Percentiles rank a stretch among this genome's conserved stretches.
These are phyloP conservation scores for Astragalus membranaceus DNA, from an alignment of 306 rosid species.

Conservation along the genomic window DNA sequence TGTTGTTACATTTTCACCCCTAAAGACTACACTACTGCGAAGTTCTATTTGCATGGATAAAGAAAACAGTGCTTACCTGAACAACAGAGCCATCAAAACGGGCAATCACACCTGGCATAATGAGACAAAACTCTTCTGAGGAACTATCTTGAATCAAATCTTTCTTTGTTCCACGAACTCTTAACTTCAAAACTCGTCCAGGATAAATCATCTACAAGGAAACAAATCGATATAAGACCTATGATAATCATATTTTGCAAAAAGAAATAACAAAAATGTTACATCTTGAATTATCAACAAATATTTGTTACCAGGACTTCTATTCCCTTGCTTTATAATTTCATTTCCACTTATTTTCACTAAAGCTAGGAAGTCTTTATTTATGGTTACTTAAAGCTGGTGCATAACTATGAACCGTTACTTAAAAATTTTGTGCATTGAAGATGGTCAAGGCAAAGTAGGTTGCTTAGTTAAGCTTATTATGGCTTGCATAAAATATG, in stretches of 20 bases:
- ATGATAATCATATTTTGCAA: neutral
- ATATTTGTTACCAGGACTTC: neutral
- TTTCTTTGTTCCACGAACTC: constrained; percentile 85
- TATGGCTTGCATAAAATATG: too few relatives aligned
- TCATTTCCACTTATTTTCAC: too few relatives aligned
- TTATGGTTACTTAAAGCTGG: too few relatives aligned
- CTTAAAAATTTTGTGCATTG: too few relatives aligned
- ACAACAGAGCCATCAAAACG: constrained; percentile 82
- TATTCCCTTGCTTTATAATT: too few relatives aligned
- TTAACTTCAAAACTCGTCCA: constrained; percentile 61
- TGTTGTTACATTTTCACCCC: constrained; percentile 2
- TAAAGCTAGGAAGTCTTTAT: too few relatives aligned
- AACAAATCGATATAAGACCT: constrained; percentile 13
- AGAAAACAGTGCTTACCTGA: constrained; percentile 47
- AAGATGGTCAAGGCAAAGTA: too few relatives aligned
- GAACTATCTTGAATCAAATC: constrained; percentile 69
- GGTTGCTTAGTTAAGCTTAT: too few relatives aligned
- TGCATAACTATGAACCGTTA: too few relatives aligned
- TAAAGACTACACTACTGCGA: neutral
- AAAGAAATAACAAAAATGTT: neutral
- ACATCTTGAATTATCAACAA: neutral
- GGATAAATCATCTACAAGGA: constrained; percentile 63
- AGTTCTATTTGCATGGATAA: neutral
- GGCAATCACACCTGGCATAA: constrained; percentile 74
- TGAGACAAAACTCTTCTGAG: constrained; percentile 80